Evolutionary conservation across 1,284 basidiomycete genomes (phyloP), one percentile per base, ranked within the genome.

Genomic region (Stygiomarasmius scandens): DNA sequence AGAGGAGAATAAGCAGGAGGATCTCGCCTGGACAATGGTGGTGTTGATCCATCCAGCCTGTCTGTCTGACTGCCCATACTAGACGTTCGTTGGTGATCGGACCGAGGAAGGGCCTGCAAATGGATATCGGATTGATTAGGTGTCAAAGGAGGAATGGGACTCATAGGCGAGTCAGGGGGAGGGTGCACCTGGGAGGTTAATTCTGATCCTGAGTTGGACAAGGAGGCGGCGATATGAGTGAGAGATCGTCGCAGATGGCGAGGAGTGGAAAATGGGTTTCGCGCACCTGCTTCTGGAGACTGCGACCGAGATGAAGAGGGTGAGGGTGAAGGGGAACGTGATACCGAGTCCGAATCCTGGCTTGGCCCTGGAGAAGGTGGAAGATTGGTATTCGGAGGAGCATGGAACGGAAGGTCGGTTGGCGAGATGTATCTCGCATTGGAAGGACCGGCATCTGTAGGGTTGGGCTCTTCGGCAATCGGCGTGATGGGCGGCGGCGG

Each of bases 1-100:
- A 93, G 70, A 19, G 91, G 90, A 8, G 90, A 92, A 72, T 93
- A 93, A 22, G 88, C 89, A 23, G 90, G 90, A 25, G 90, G 90
- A 59, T 88, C 87, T 58, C 83, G 78, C 63, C 82, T 77, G 50
- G 73, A 73, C 36, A 80, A 56, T 14, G 72, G 63, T 23, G 66
- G 20, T 45, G 50, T 56, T 59, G 58, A 54, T 5, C 29, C 49
- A 49, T 61, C 58, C 44, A 69, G 67, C 36, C 67, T 58, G 52
- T 71, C 63, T 14, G 32, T 41, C 46, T 58, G 59, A 49, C 52
- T 58, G 16, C 54, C 29, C 25, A 45, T 43, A 64, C 69, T 73
- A 45, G 61, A 67, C 48, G 71, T 65, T 59, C 70, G 75, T 61
- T 68, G 78, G 68, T 71, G 83, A 56, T 64, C 68, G 22, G 70